These are phyloP conservation scores for Exophiala calicioides DNA, from an alignment of 2,329 filamentous ascomycete genomes.

Conservation along the genomic window DNA sequence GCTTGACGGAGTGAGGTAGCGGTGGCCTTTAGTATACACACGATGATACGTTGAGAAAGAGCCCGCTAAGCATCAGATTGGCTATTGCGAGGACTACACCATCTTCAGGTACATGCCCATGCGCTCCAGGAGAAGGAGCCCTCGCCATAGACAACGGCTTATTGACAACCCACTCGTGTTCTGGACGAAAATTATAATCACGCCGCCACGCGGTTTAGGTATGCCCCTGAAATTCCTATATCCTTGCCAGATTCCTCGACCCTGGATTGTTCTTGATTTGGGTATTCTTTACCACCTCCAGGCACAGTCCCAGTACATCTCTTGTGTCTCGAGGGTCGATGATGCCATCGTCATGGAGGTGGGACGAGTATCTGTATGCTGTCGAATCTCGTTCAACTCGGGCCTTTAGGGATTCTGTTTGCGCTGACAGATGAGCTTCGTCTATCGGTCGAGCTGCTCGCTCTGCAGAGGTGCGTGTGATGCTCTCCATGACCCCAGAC, in stretches of 20 bases:
- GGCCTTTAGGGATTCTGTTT: constrained; percentile 14
- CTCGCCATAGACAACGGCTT: no score
- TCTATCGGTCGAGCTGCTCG: constrained; percentile 30
- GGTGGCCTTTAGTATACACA: no score
- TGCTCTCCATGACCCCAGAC: constrained; percentile 42
- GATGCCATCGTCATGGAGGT: constrained; percentile 40
- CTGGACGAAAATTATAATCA: neutral
- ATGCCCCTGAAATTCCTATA: constrained; percentile 6
- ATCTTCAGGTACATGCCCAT: no score
- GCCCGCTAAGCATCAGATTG: no score
- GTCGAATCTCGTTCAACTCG: constrained; percentile 32
- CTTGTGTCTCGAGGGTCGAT: constrained; percentile 43
- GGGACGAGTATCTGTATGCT: constrained; percentile 35
- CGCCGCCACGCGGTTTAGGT: neutral
- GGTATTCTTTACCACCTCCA: constrained; percentile 37
- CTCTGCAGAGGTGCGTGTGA: constrained; percentile 31
- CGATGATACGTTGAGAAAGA: no score
- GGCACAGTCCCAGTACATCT: constrained; percentile 41
- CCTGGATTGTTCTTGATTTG: constrained; percentile 32
- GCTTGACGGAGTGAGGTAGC: no score
- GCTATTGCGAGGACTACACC: no score
- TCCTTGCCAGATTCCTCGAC: constrained; percentile 33
- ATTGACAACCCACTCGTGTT: neutral
- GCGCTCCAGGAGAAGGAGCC: no score
- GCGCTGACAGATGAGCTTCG: constrained; percentile 28